Evolutionary conservation across 2,329 filamentous ascomycete species (phyloP).

Genomic region (Fusarium miscanthi): DNA sequence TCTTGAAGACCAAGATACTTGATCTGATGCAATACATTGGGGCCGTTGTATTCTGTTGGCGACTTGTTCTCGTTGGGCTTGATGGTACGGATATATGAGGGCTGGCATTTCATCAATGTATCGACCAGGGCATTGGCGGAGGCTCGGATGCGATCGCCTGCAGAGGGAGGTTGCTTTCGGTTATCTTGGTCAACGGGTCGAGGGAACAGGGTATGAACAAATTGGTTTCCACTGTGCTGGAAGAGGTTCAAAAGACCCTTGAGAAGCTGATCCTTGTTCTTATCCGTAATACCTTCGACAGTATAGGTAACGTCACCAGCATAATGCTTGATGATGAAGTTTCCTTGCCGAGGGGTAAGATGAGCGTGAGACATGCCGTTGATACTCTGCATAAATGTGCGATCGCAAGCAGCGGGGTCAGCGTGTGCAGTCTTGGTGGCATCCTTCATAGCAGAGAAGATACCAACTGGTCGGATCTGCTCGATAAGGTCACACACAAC

Average conservation of each 20-base stretch:
- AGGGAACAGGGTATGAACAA: slow-evolving; percentile 90
- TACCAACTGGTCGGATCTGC: slow-evolving; percentile 86
- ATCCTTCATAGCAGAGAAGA: slow-evolving; percentile 97
- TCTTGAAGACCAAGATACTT: slow-evolving; percentile 99
- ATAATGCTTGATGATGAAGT: slow-evolving; percentile 99
- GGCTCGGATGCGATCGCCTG: slow-evolving; percentile 93
- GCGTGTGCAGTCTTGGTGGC: slow-evolving; percentile 98
- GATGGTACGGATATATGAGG: slow-evolving; percentile 98
- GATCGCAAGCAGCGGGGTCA: slow-evolving; percentile 91
- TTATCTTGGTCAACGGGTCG: slow-evolving; percentile 96
- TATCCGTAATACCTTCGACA: slow-evolving; percentile 97
- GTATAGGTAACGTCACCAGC: slow-evolving; percentile 96
- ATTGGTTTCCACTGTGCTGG: slow-evolving; percentile 83
- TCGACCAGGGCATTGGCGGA: slow-evolving; percentile 96
- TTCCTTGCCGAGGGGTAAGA: slow-evolving; percentile 90
- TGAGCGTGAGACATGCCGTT: slow-evolving; percentile 93
- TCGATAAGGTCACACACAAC: slow-evolving; percentile 98
- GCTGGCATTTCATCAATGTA: slow-evolving; percentile 96
- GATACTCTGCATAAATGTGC: slow-evolving; percentile 93
- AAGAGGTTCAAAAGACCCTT: slow-evolving; percentile 94
- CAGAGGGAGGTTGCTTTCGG: slow-evolving; percentile 90
- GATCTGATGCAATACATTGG: slow-evolving; percentile 96
- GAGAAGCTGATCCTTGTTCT: slow-evolving; percentile 97
- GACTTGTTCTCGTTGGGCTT: slow-evolving; percentile 99
- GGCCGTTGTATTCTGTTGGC: slow-evolving; percentile 87